A percentile compares a stretch with the other conserved stretches of the same genome.
Evolutionary conservation across 176 grass and related monocot genomes (phyloP).

Genomic region (Otatea glauca): DNA sequence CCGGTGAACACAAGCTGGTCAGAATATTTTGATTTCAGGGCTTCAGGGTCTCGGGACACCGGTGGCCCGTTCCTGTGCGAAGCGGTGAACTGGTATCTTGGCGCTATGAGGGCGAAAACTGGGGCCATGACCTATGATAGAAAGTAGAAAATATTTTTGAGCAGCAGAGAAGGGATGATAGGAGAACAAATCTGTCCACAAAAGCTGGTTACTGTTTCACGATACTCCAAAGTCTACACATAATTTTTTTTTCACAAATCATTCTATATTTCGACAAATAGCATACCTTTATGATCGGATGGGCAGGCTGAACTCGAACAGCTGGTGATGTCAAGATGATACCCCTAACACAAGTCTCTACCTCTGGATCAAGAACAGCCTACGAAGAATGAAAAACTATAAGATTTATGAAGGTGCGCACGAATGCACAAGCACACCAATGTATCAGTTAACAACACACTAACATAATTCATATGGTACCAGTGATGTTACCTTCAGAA

Average conservation of each 20-base stretch:
- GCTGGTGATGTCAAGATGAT: slow-evolving; percentile 84
- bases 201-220: neutral
- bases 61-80: slow-evolving; percentile 52
- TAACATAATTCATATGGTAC: neutral
- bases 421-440: neutral
- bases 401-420: neutral
- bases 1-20: slow-evolving; percentile 92
- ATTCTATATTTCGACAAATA: neutral
- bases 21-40: slow-evolving; percentile 69
- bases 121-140: slow-evolving; percentile 65
- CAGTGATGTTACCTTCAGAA: slow-evolving; percentile 66
- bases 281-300: slow-evolving; percentile 64
- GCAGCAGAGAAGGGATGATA: neutral
- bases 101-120: slow-evolving; percentile 68
- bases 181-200: neutral
- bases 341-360: slow-evolving; percentile 54
- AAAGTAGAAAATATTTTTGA: neutral
- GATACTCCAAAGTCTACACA: neutral
- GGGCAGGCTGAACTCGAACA: slow-evolving; percentile 74
- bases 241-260: neutral
- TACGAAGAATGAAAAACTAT: slow-evolving; percentile 34
- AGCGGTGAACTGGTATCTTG: slow-evolving; percentile 65
- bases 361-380: slow-evolving; percentile 75
- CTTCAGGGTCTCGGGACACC: slow-evolving; percentile 74
- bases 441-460: neutral